These are phyloP conservation scores for Ceratonia siliqua DNA, from an alignment of 306 rosid species.

Conservation along the genomic window DNA sequence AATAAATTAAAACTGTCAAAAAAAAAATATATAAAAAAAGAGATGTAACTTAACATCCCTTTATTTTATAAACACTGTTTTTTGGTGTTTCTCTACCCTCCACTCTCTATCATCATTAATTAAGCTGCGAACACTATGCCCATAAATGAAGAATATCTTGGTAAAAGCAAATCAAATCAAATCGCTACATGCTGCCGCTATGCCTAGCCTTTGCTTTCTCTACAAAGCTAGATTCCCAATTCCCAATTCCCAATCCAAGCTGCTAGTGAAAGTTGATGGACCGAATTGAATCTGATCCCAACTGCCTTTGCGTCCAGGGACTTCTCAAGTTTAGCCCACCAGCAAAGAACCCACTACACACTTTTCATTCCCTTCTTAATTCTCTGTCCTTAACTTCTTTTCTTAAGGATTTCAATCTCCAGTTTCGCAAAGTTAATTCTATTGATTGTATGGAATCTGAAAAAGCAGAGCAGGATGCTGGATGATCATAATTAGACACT, in stretches of 20 bases:
- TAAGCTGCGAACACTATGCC: neutral
- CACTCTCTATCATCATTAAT: neutral
- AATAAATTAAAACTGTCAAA: too few relatives aligned
- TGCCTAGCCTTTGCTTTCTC: neutral
- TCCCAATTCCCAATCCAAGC: conserved; percentile 4
- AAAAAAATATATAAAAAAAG: too few relatives aligned
- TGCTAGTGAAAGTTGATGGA: conserved; percentile 24
- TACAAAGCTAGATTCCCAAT: conserved; percentile 21
- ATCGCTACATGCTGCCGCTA: neutral
- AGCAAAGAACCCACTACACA: conserved; percentile 17
- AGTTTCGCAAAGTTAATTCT: neutral
- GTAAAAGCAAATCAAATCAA: neutral
- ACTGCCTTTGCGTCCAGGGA: conserved; percentile 28
- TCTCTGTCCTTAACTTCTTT: neutral
- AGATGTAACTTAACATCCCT: too few relatives aligned
- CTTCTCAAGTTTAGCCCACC: conserved; percentile 22
- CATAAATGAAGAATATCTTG: neutral
- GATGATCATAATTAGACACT: neutral
- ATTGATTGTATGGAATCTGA: neutral
- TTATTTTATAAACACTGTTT: neutral
- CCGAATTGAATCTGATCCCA: conserved; percentile 40
- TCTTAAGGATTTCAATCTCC: neutral
- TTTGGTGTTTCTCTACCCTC: neutral
- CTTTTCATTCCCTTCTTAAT: conserved; percentile 17
- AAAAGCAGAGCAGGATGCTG: neutral